Conservation (phyloP, 2,329 filamentous ascomycete species). For the Hirsutella rhossiliensis region DNA sequence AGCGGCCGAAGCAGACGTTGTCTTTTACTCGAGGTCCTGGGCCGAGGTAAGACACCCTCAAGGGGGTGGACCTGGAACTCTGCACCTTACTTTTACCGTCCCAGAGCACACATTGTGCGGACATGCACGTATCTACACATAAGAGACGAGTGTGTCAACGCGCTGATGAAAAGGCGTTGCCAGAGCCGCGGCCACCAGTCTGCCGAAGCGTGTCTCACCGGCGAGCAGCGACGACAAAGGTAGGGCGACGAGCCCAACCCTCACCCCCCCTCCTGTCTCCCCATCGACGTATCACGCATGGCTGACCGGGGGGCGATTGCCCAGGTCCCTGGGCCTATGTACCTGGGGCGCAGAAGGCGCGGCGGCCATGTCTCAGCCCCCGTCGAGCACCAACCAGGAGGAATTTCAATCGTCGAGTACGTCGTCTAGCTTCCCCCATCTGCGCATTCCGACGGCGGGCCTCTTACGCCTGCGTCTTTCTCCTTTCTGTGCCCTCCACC, state of each 20-base stretch:
- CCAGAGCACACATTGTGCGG: neutral
- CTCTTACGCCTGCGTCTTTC: neutral
- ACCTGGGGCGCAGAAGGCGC: conserved; percentile 47
- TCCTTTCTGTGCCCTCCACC: neutral
- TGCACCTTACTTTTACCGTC: too few relatives aligned
- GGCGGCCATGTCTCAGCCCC: conserved; percentile 21
- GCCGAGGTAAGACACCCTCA: conserved; percentile 40
- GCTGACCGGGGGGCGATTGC: neutral
- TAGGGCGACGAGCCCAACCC: conserved; percentile 18
- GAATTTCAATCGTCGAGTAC: conserved; percentile 46
- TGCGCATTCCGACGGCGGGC: neutral
- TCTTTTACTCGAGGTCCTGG: conserved; percentile 65
- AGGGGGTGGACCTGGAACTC: neutral
- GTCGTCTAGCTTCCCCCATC: conserved; percentile 15
- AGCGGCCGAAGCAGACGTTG: conserved; percentile 50
- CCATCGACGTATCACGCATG: too few relatives aligned
- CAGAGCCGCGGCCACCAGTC: conserved; percentile 28
- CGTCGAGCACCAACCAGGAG: conserved; percentile 25
- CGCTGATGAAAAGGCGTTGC: neutral
- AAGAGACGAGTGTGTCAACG: neutral
- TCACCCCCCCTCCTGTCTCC: conserved; percentile 1
- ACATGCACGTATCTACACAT: neutral
- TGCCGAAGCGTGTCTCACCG: conserved; percentile 37
- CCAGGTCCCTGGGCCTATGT: conserved; percentile 37
- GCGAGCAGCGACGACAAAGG: conserved; percentile 31